Evolutionary conservation across 495 filamentous ascomycete species (phyloP), one percentile per base, ranked within the genome.

Genomic region (Trichoderma asperelloides): DNA sequence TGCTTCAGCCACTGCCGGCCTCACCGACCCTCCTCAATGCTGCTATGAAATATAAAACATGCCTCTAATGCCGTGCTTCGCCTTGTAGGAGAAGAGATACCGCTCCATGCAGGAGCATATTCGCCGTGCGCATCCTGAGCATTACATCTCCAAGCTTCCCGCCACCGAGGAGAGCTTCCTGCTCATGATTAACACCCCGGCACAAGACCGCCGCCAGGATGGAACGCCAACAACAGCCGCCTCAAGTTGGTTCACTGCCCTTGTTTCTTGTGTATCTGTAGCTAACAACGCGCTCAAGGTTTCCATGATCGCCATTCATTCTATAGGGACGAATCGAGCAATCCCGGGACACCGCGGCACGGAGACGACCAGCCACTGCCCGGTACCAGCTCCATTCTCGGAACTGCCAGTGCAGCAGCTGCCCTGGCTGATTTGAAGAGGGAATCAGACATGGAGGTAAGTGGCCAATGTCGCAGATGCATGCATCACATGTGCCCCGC

Each of bases 21-120:
- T 60, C 25, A 12, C n/a, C 15, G 7, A 28, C 2, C 13, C 7
- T 13, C 15, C 2, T 60, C 25, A 27, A 27, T 30, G 51, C 8
- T 7, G 27, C 12, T 12, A 28, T 23, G 51, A 30, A 15, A 21
- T 16, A 60, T 60, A 27, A 13, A 11, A 60, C 51, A 60, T 8
- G 15, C 23, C 23, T 60, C 51, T 60, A 60, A 60, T n/a, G n/a
- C 23, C 11, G 15, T n/a, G 51, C 23, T 30, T 23, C 51, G 3
- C 11, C n/a, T 37, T 41, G 74, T 78, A 97, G 92, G 93, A 97
- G 81, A 96, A 97, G 79, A 89, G 93, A 72, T 98, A 92, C 83
- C 93, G 95, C 74, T 97, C 94, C 64, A 98, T 98, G 91, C 96
- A 97, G 81, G 95, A 98, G 85, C 95, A 98, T 74, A 98, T 98